Evolutionary conservation across 805 yeast genomes (phyloP).

Genomic region (Pichia sporocuriosa): DNA sequence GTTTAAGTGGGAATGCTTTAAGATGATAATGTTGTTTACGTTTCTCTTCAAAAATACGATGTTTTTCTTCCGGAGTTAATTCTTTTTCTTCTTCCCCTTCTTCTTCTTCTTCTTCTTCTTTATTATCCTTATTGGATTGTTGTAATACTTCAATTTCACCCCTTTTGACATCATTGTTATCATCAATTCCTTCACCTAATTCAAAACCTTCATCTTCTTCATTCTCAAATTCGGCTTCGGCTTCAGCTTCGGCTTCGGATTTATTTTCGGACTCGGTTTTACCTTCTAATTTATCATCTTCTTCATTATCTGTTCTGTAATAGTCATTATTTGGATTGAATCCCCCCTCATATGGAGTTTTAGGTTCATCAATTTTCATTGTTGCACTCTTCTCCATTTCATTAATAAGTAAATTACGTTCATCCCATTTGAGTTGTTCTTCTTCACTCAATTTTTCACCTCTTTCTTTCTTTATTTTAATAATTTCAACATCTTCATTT

Average conservation of each 20-base stretch:
- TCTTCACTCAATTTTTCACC: conserved; percentile 11
- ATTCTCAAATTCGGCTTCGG: no score
- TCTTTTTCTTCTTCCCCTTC: conserved; percentile 20
- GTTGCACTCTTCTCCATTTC: conserved; percentile 70
- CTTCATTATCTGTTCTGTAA: conserved; percentile 64
- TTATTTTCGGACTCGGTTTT: conserved; percentile 18
- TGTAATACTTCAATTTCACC: neutral
- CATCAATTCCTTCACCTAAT: conserved; percentile 5
- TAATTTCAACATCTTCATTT: no score
- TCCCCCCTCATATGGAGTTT: conserved; percentile 92
- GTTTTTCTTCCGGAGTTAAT: conserved; percentile 50
- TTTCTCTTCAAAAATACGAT: conserved; percentile 64
- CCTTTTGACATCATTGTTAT: neutral
- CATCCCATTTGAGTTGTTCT: conserved; percentile 76
- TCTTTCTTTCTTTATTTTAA: neutral
- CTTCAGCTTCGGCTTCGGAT: no score
- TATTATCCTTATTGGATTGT: conserved; percentile 16
- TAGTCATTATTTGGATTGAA: conserved; percentile 77
- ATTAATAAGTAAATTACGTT: conserved; percentile 61
- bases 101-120: conserved; percentile 32
- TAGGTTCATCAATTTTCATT: conserved; percentile 88
- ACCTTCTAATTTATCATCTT: conserved; percentile 28
- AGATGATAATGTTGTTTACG: conserved; percentile 74
- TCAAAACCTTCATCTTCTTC: conserved; percentile 11
- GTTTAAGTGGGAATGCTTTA: conserved; percentile 42